Evolutionary conservation across 495 filamentous ascomycete genomes (phyloP).

Genomic region (Hypoxylon trugodes): DNA sequence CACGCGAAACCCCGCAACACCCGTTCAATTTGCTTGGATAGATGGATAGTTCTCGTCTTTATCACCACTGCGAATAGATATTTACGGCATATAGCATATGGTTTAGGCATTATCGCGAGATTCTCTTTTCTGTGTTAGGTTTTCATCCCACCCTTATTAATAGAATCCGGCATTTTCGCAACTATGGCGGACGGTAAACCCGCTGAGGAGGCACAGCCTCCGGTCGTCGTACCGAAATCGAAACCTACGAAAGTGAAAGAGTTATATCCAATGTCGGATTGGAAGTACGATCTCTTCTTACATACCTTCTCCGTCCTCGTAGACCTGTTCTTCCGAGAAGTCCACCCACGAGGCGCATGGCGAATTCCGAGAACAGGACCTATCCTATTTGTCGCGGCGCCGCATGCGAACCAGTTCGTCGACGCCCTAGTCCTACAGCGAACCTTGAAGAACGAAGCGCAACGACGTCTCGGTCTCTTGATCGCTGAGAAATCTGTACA

Average conservation of each 20-base stretch:
- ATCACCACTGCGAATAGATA: not conserved
- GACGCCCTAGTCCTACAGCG: constrained; percentile 95
- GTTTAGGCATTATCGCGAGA: constrained; percentile 16
- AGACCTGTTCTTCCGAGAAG: constrained; percentile 97
- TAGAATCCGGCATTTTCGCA: not conserved
- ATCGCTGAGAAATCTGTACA: constrained; percentile 95
- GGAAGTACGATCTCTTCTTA: constrained; percentile 83
- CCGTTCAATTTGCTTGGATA: constrained; percentile 1
- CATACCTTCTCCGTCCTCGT: constrained; percentile 85
- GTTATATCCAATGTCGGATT: constrained; percentile 72
- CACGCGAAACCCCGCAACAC: constrained; percentile 1
- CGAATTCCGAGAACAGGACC: constrained; percentile 87
- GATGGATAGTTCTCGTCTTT: not conserved
- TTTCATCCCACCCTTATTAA: not conserved
- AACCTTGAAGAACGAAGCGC: constrained; percentile 81
- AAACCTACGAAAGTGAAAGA: constrained; percentile 54
- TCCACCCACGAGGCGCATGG: constrained; percentile 94
- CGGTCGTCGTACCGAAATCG: constrained; percentile 28
- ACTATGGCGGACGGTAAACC: constrained; percentile 35
- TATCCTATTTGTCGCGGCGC: constrained; percentile 95
- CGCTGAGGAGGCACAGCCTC: constrained; percentile 23
- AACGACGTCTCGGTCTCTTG: constrained; percentile 88
- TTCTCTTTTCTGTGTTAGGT: not conserved
- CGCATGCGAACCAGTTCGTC: constrained; percentile 99
- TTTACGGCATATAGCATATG: constrained; percentile 1